phyloP scores from a whole-genome alignment of 2,329 filamentous ascomycete genomes.

The Bimuria novae-zelandiae region DNA sequence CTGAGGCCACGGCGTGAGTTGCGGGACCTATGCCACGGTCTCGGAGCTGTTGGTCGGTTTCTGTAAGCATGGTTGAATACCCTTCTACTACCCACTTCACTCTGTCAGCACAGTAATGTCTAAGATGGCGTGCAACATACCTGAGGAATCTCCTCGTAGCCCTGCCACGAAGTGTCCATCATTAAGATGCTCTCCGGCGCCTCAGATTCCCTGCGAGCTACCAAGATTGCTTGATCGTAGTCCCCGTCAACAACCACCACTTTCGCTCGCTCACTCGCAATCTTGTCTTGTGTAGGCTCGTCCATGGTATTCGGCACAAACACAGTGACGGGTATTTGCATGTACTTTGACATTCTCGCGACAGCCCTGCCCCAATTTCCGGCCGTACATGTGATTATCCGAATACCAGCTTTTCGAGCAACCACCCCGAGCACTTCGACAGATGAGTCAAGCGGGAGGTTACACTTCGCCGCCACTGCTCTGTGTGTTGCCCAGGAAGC shows the following conservation, averaged over 20 bases:
- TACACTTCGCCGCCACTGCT: conserved; percentile 56
- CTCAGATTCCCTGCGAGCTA: conserved; percentile 52
- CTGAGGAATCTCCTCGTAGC: conserved; percentile 68
- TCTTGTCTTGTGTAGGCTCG: conserved; percentile 56
- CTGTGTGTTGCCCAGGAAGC: conserved; percentile 74
- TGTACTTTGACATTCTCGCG: conserved; percentile 66
- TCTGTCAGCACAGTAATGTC: conserved; percentile 14
- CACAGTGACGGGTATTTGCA: conserved; percentile 62
- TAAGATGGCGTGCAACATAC: conserved; percentile 41
- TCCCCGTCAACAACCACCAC: conserved; percentile 60
- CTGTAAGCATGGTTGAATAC: conserved; percentile 72
- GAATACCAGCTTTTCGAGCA: conserved; percentile 18
- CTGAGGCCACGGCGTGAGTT: conserved; percentile 64
- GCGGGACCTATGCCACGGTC: conserved; percentile 43
- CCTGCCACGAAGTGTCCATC: conserved; percentile 70
- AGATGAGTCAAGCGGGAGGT: conserved; percentile 49
- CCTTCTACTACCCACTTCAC: conserved; percentile 75
- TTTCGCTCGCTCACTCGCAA: conserved; percentile 65
- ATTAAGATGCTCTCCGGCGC: conserved; percentile 59
- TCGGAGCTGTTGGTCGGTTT: conserved; percentile 66
- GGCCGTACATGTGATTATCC: conserved; percentile 70
- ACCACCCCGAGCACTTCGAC: conserved; percentile 51
- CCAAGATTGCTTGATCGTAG: conserved; percentile 67
- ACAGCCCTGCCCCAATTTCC: conserved; percentile 79
- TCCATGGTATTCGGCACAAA: conserved; percentile 67